Percentiles rank a stretch among this genome's conserved stretches.
Evolutionary conservation across 768 basidiomycete species (phyloP).

Genomic region (Rhodotorula graminis): DNA sequence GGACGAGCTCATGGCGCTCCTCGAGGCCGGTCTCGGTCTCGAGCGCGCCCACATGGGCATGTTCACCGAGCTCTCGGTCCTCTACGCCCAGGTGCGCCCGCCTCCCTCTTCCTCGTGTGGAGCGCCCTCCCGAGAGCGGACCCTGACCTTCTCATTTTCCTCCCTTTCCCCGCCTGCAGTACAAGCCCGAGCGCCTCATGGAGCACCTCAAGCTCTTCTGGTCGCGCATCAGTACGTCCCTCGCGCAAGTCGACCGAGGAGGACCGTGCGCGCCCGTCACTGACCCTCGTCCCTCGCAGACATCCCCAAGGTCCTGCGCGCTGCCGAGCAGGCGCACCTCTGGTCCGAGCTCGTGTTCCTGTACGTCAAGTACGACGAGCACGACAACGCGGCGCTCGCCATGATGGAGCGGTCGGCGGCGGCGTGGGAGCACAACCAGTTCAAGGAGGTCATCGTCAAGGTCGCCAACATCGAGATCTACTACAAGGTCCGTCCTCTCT

Average conservation of each 20-base stretch:
- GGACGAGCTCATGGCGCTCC: conserved; percentile 80
- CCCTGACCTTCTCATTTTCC: background rate
- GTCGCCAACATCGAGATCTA: conserved; percentile 98
- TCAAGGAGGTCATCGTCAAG: conserved; percentile 95
- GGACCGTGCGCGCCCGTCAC: background rate
- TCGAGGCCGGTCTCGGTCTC: conserved; percentile 92
- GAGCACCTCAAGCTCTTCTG: conserved; percentile 93
- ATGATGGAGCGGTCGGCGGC: conserved; percentile 99
- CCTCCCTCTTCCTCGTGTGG: background rate
- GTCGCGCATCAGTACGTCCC: conserved; percentile 44
- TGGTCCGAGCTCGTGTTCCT: conserved; percentile 99
- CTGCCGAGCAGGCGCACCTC: conserved; percentile 89
- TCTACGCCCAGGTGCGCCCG: conserved; percentile 73
- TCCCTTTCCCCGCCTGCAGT: conserved; percentile 15
- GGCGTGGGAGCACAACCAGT: conserved; percentile 99
- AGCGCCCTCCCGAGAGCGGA: background rate
- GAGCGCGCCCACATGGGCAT: conserved; percentile 99
- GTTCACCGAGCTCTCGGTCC: conserved; percentile 86
- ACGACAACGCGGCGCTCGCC: conserved; percentile 93
- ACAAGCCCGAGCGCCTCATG: conserved; percentile 55
- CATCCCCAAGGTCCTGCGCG: conserved; percentile 97
- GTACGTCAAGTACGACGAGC: conserved; percentile 98
- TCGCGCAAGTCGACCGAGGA: background rate
- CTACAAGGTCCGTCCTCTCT: conserved; percentile 57
- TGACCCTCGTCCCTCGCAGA: conserved; percentile 50